phyloP scores from a whole-genome alignment of 1,284 basidiomycete species.

The Ustilago hordei region DNA sequence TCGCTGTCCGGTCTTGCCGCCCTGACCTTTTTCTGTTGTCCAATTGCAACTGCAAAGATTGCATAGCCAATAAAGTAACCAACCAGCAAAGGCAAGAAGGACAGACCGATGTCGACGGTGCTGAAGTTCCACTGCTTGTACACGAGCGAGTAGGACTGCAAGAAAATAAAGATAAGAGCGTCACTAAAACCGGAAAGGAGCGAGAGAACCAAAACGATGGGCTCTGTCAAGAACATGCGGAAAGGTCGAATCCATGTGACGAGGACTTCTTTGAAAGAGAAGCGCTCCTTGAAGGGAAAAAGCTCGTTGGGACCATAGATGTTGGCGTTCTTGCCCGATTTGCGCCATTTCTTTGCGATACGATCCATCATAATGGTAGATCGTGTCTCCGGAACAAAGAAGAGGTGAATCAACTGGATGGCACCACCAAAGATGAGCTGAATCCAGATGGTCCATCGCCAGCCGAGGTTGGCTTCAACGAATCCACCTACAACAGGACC shows the following conservation, averaged over 20 bases:
- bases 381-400: constrained; percentile 71
- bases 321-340: constrained; percentile 48
- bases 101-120: constrained; percentile 57
- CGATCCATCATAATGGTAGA: constrained; percentile 70
- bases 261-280: constrained; percentile 68
- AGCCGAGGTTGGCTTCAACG: constrained; percentile 34
- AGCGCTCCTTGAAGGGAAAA: constrained; percentile 62
- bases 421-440: constrained; percentile 70
- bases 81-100: constrained; percentile 70
- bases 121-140: constrained; percentile 71
- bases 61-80: constrained; percentile 71
- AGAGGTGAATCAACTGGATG: constrained; percentile 70
- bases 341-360: constrained; percentile 69
- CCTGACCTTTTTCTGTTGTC: constrained; percentile 63
- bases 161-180: constrained; percentile 71
- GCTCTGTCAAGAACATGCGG: constrained; percentile 70
- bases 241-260: constrained; percentile 70
- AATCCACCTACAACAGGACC: constrained; percentile 67
- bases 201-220: constrained; percentile 71
- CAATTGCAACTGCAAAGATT: constrained; percentile 69
- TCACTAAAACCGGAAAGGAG: constrained; percentile 71
- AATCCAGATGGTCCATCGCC: constrained; percentile 70
- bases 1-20: constrained; percentile 58
- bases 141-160: constrained; percentile 70
- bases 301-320: constrained; percentile 70